phyloP scores from a whole-genome alignment of 371 early-diverging fungal species.

The Chytridiales sp. region DNA sequence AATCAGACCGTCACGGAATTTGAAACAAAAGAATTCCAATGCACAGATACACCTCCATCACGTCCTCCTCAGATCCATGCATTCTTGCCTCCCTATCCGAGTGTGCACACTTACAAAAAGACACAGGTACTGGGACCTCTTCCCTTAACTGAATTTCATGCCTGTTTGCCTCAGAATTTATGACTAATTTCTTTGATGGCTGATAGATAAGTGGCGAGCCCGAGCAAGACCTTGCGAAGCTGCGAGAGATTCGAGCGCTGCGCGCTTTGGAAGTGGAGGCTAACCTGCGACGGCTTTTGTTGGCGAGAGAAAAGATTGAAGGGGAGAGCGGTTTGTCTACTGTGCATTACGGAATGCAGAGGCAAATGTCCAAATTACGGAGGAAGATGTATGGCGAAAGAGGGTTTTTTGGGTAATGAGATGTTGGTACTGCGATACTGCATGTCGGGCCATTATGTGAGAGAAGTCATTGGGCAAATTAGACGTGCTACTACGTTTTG shows the following conservation, averaged over 20 bases:
- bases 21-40: slow-evolving; percentile 7
- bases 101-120: slow-evolving; percentile 28
- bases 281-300: slow-evolving; percentile 24
- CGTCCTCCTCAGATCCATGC: slow-evolving; percentile 12
- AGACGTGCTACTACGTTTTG: neutral
- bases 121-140: no score
- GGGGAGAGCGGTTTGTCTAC: neutral
- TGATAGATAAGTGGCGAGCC: slow-evolving; percentile 26
- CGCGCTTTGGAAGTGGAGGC: slow-evolving; percentile 24
- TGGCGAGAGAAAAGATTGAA: slow-evolving; percentile 24
- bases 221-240: slow-evolving; percentile 18
- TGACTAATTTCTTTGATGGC: no score
- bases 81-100: slow-evolving; percentile 24
- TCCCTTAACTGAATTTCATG: no score
- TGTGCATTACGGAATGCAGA: neutral
- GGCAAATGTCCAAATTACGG: neutral
- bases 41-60: neutral
- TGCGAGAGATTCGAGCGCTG: slow-evolving; percentile 27
- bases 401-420: neutral
- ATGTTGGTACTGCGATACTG: neutral
- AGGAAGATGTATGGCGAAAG: neutral
- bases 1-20: neutral
- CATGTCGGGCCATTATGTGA: neutral
- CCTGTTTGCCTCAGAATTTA: no score
- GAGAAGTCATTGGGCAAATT: neutral